A percentile compares a stretch with the other conserved stretches of the same genome.
phyloP scores from a whole-genome alignment of 2,329 filamentous ascomycete genomes.

The Cladobotryum protrusum region DNA sequence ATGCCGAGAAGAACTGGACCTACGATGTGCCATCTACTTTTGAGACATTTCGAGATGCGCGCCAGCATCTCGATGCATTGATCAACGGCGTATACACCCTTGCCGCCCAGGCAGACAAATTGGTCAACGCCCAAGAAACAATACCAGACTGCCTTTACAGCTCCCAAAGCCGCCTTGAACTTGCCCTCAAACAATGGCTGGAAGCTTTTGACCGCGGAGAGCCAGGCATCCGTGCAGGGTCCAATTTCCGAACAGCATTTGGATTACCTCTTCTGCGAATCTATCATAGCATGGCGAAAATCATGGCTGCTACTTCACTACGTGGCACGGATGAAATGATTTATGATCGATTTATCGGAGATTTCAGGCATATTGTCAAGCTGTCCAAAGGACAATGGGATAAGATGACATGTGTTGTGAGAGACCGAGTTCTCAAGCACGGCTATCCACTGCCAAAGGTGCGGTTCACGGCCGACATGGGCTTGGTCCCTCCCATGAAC shows the following conservation, averaged over 20 bases:
- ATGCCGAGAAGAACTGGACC: conserved; percentile 10
- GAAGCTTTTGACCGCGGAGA: neutral
- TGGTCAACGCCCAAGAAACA: neutral
- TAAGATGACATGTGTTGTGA: neutral
- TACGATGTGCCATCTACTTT: conserved; percentile 7
- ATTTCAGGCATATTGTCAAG: conserved; percentile 3
- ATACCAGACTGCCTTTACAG: neutral
- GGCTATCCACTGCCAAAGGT: neutral
- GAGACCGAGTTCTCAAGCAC: neutral
- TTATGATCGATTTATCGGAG: conserved; percentile 1
- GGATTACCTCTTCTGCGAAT: conserved; percentile 6
- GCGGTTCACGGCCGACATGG: conserved; percentile 20
- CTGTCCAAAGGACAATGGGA: conserved; percentile 4
- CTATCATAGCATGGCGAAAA: conserved; percentile 9
- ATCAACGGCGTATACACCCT: conserved; percentile 5
- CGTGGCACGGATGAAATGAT: conserved; percentile 10
- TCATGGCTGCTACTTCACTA: conserved; percentile 8
- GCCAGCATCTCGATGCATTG: conserved; percentile 2
- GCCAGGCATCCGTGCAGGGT: neutral
- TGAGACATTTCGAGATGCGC: conserved; percentile 2
- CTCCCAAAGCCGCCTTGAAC: neutral
- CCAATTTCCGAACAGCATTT: neutral
- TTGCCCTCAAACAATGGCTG: conserved; percentile 2
- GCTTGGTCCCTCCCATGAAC: conserved; percentile 27
- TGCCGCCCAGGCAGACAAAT: neutral